Base-by-base conservation (phyloP, 208 protist species). In the Wallacemonas rigidus region DNA sequence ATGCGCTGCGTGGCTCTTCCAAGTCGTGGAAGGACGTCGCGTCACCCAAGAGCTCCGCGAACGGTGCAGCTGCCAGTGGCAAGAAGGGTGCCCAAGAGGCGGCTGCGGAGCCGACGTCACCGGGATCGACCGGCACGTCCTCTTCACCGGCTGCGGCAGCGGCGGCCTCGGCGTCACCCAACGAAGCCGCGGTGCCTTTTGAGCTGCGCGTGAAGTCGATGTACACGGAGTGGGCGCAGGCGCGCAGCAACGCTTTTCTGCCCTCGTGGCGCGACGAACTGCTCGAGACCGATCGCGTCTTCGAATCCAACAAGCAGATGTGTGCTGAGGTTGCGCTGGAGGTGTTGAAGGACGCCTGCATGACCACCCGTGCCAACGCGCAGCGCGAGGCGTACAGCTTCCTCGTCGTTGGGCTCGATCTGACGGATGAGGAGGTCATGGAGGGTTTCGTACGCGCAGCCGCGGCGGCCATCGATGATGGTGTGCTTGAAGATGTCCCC, bases 351-450 rank as follows among this genome's bases (percentile, higher is more conserved):
- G 77, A 87, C 15, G 88, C 92, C 47, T 97, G 92, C 81, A 85
- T 83, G 73, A 95, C 92, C 7, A 95, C 92, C 15, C 85, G 85
- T 60, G 86, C 85, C 74, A 84, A 94, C 15, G 90, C 90, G 9
- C 92, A 97, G 77, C 79, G 71, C 8, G 92, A 94, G 83, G 90
- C 88, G 15, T 90, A 81, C 79, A 89, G 87, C 51, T 95, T 97
- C 73, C 80, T 94, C 41, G 77, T 86, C 6, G 86, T 94, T 17
- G 92, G 88, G 0, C 83, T 97, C 48, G 83, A 82, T 75, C 75
- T 97, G 47, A 79, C 76, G 17, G 92, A 95, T 65, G 80, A 87
- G 55, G 90, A 95, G 73, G 77, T 97, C 15, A 76, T 95, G 39
- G 70, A 82, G 15, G 90, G 90, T 26, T 94, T 97, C 67, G 83